Evolutionary conservation across 805 yeast species (phyloP).

Genomic region (Maudiozyma bulderi): DNA sequence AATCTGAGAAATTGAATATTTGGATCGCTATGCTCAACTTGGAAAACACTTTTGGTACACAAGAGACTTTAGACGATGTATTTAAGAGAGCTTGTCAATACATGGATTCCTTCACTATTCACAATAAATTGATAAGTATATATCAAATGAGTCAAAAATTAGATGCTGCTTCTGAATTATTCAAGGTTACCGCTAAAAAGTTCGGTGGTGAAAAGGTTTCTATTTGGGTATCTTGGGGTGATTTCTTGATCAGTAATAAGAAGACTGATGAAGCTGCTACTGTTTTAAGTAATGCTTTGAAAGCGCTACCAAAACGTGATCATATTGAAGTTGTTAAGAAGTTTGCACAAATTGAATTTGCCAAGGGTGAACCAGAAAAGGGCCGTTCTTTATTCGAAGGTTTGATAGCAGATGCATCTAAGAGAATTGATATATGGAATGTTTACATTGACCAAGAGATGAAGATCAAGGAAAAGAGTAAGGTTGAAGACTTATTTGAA

Average conservation of each 20-base stretch:
- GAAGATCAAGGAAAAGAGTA: slow-evolving; percentile 53
- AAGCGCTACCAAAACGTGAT: slow-evolving; percentile 56
- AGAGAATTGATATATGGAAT: slow-evolving; percentile 89
- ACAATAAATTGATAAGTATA: slow-evolving; percentile 68
- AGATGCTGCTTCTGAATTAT: slow-evolving; percentile 60
- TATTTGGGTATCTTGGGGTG: slow-evolving; percentile 78
- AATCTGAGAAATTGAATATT: slow-evolving; percentile 82
- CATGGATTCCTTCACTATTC: slow-evolving; percentile 82
- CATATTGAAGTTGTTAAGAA: slow-evolving; percentile 76
- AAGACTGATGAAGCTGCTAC: slow-evolving; percentile 53
- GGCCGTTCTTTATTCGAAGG: slow-evolving; percentile 95
- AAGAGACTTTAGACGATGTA: slow-evolving; percentile 66
- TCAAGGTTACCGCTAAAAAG: slow-evolving; percentile 60
- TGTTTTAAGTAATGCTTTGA: slow-evolving; percentile 65
- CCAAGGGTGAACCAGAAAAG: slow-evolving; percentile 84
- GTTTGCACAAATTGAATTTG: slow-evolving; percentile 81
- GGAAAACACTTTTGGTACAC: slow-evolving; percentile 88
- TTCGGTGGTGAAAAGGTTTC: slow-evolving; percentile 60
- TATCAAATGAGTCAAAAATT: slow-evolving; percentile 64
- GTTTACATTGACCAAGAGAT: slow-evolving; percentile 91
- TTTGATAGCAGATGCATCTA: slow-evolving; percentile 77
- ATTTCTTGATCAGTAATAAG: slow-evolving; percentile 56
- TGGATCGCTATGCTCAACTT: slow-evolving; percentile 94
- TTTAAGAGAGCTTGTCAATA: slow-evolving; percentile 82
- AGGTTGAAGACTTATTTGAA: slow-evolving; percentile 73